Evolutionary conservation across 2,329 filamentous ascomycete genomes (phyloP).

Genomic region (Shiraia bambusicola): DNA sequence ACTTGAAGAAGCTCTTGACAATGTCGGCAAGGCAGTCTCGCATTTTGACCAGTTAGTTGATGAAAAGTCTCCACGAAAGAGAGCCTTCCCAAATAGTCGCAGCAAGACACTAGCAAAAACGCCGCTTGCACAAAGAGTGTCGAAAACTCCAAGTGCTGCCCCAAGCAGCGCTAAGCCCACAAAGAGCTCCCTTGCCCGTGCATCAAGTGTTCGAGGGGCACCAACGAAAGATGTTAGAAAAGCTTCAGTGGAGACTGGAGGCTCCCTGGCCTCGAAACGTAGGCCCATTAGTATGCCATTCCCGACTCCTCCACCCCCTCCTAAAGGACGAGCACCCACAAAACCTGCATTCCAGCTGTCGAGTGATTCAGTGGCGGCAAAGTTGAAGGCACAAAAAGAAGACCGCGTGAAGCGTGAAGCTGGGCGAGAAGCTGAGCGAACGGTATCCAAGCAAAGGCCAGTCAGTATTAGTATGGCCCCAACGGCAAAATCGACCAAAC

Average conservation of each 20-base stretch:
- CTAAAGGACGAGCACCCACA: conserved; percentile 54
- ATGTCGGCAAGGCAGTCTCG: conserved; percentile 46
- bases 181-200: conserved; percentile 25
- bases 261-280: conserved; percentile 48
- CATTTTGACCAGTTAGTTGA: conserved; percentile 35
- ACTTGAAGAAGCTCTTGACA: conserved; percentile 55
- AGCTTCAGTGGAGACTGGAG: conserved; percentile 29
- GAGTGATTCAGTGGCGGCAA: conserved; percentile 56
- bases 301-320: conserved; percentile 48
- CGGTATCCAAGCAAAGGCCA: conserved; percentile 37
- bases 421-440: conserved; percentile 46
- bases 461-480: conserved; percentile 52
- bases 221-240: conserved; percentile 24
- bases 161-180: conserved; percentile 35
- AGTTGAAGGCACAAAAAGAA: conserved; percentile 54
- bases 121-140: conserved; percentile 21
- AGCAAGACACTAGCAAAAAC: conserved; percentile 13
- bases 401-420: conserved; percentile 51
- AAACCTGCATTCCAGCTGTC: conserved; percentile 54
- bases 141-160: conserved; percentile 26
- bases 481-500: conserved; percentile 53
- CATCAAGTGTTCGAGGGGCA: conserved; percentile 30
- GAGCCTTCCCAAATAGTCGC: conserved; percentile 9
- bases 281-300: conserved; percentile 52
- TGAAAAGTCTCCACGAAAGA: conserved; percentile 31